A percentile compares a stretch with the other conserved stretches of the same genome.
Conservation (phyloP, 176 grass and related monocot genomes). For the Chloris gayana region DNA sequence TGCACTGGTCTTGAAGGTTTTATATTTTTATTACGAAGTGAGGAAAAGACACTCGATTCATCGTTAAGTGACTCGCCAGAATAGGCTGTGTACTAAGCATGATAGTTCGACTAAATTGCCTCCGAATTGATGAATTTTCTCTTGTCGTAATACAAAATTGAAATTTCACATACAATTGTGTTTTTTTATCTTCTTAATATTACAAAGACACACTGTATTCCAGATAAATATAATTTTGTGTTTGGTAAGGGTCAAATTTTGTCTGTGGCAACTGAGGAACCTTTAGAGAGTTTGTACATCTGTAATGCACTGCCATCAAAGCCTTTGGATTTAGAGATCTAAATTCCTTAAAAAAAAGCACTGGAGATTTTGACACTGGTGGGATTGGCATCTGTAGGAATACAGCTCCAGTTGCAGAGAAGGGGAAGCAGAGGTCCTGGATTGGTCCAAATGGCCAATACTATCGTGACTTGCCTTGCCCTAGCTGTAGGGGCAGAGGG, state of each 20-base stretch:
- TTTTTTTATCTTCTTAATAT: not conserved
- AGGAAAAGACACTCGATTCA: not conserved
- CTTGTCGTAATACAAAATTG: not conserved
- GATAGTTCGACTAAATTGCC: not conserved
- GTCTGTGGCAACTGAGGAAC: not conserved
- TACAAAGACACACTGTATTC: not conserved
- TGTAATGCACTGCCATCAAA: not conserved
- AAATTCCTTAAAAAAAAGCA: not conserved
- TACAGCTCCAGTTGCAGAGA: constrained; percentile 41
- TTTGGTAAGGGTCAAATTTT: not conserved
- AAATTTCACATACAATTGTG: not conserved
- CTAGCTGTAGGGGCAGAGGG: constrained; percentile 79
- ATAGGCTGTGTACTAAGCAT: not conserved
- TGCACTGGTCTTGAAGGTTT: not conserved
- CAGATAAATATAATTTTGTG: not conserved
- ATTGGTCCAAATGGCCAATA: constrained; percentile 96
- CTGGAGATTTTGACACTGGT: not conserved
- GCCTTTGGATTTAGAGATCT: not conserved
- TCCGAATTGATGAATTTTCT: not conserved
- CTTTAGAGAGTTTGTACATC: not conserved
- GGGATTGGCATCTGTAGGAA: constrained; percentile 46
- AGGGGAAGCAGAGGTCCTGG: constrained; percentile 80
- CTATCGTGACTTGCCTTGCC: constrained; percentile 87
- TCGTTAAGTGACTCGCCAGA: not conserved
- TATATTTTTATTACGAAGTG: not conserved